phyloP scores from a whole-genome alignment of 2,329 filamentous ascomycete genomes.

The Pseudonectria buxi region DNA sequence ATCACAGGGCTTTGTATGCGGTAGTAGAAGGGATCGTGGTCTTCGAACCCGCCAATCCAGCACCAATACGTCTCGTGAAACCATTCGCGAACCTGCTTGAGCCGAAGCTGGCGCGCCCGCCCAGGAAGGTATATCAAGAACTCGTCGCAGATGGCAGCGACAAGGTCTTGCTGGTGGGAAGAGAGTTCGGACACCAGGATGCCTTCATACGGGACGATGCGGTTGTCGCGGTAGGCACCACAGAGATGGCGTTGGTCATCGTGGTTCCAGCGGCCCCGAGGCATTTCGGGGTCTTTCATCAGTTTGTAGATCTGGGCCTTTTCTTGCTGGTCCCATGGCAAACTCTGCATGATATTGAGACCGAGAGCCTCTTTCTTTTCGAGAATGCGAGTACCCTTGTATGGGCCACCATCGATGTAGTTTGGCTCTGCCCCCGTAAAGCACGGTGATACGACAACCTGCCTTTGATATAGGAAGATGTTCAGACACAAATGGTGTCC shows the following conservation, averaged over 20 bases:
- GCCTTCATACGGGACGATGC: constrained; percentile 68
- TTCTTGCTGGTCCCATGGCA: constrained; percentile 38
- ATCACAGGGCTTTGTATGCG: constrained; percentile 70
- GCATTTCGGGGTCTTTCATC: constrained; percentile 61
- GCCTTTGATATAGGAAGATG: constrained; percentile 57
- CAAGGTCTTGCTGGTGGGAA: constrained; percentile 41
- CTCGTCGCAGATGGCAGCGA: constrained; percentile 54
- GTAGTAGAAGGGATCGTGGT: constrained; percentile 69
- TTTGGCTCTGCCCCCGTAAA: constrained; percentile 80
- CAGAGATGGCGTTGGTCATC: constrained; percentile 74
- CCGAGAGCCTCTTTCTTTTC: constrained; percentile 58
- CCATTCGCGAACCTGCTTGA: constrained; percentile 47
- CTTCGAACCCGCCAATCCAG: constrained; percentile 66
- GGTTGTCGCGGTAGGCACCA: constrained; percentile 73
- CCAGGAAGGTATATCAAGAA: constrained; percentile 64
- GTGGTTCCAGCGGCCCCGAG: constrained; percentile 65
- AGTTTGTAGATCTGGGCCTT: constrained; percentile 50
- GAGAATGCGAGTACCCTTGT: constrained; percentile 59
- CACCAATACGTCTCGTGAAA: constrained; percentile 70
- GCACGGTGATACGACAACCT: constrained; percentile 65
- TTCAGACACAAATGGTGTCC: constrained; percentile 73
- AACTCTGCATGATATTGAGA: constrained; percentile 61
- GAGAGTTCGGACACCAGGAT: constrained; percentile 46
- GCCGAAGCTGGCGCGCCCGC: constrained; percentile 44
- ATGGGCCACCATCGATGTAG: constrained; percentile 57